A percentile compares a stretch with the other conserved stretches of the same genome.
Conservation (phyloP, 2,329 filamentous ascomycete genomes). For the Alternaria sp. region DNA sequence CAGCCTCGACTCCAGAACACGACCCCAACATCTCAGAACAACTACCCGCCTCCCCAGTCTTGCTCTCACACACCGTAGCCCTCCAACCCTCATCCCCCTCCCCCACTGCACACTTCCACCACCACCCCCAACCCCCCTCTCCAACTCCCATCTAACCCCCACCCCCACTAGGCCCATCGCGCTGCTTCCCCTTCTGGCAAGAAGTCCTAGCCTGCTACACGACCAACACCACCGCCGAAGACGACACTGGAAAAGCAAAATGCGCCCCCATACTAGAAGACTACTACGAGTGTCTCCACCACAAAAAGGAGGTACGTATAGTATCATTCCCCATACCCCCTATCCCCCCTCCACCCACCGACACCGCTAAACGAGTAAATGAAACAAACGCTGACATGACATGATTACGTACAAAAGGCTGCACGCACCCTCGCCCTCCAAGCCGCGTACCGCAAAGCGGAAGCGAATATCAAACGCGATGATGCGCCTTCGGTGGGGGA, state of each 20-base stretch:
- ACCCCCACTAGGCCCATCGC: conserved; percentile 65
- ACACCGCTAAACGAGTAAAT: no score
- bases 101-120: no score
- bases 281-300: conserved; percentile 98
- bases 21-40: background rate
- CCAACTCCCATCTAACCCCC: no score
- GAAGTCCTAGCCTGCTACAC: conserved; percentile 98
- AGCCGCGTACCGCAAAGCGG: conserved; percentile 80
- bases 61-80: background rate
- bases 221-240: conserved; percentile 83
- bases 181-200: conserved; percentile 99
- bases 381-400: no score
- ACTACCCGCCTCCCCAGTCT: background rate
- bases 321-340: background rate
- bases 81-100: background rate
- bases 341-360: background rate
- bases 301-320: conserved; percentile 90
- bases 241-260: conserved; percentile 83
- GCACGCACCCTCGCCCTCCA: conserved; percentile 81
- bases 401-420: conserved; percentile 62
- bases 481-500: conserved; percentile 82
- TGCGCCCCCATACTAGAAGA: conserved; percentile 88
- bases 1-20: no score
- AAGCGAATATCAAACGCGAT: conserved; percentile 77
- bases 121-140: no score